phyloP scores from a whole-genome alignment of 306 rosid genomes.

The Arachis stenosperma region DNA sequence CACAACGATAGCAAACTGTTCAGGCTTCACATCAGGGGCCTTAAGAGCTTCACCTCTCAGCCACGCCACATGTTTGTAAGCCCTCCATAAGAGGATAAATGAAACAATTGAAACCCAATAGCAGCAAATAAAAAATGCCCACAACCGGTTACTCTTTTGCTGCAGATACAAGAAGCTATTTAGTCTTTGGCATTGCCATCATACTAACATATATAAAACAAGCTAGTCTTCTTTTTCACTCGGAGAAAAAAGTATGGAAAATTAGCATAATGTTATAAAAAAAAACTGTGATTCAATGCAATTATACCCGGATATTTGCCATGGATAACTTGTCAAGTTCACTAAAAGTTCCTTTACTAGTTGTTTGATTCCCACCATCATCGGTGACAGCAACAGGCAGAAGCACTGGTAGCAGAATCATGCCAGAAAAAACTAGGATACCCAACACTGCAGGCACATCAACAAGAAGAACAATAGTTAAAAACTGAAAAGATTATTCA shows the following conservation, averaged over 20 bases:
- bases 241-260: constrained; percentile 23
- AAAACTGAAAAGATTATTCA: constrained; percentile 17
- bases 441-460: constrained; percentile 73
- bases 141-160: constrained; percentile 65
- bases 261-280: constrained; percentile 2
- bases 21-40: constrained; percentile 68
- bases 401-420: constrained; percentile 80
- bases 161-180: constrained; percentile 40
- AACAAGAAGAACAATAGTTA: constrained; percentile 33
- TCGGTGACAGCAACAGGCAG: constrained; percentile 80
- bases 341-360: constrained; percentile 61
- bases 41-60: constrained; percentile 68
- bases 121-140: constrained; percentile 75
- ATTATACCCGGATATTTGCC: constrained; percentile 64
- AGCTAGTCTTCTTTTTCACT: constrained; percentile 9
- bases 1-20: constrained; percentile 80
- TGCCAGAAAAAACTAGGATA: constrained; percentile 68
- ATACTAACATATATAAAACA: constrained; percentile 8
- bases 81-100: constrained; percentile 76
- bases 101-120: constrained; percentile 86
- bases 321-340: constrained; percentile 78
- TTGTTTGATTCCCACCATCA: constrained; percentile 27
- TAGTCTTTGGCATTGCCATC: constrained; percentile 18
- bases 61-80: constrained; percentile 66
- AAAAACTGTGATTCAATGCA: constrained; percentile 8